Evolutionary conservation across 768 basidiomycete genomes (phyloP).

Genomic region (Phylloporus sp.): DNA sequence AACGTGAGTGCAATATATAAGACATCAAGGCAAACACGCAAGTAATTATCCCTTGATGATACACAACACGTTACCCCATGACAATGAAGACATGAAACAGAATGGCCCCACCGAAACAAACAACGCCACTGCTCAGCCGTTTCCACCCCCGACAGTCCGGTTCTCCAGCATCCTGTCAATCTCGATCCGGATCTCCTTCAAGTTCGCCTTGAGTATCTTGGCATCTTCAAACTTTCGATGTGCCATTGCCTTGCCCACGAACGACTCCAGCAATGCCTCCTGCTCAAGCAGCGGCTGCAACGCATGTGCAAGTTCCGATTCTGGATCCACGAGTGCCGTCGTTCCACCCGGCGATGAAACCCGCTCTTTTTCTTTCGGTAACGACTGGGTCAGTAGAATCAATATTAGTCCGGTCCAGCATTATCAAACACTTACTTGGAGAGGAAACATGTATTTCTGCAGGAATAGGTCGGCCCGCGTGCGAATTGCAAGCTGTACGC

Average conservation of each 20-base stretch:
- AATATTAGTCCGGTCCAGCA: neutral
- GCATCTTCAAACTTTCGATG: constrained; percentile 96
- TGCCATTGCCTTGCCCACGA: constrained; percentile 85
- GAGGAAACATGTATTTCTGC: constrained; percentile 81
- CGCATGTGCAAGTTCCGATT: constrained; percentile 64
- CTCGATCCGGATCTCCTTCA: constrained; percentile 80
- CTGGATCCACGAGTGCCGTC: constrained; percentile 48
- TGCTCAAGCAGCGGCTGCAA: constrained; percentile 92
- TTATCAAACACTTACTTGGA: constrained; percentile 18
- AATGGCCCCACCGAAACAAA: neutral
- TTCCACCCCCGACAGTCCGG: constrained; percentile 17
- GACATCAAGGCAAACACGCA: neutral
- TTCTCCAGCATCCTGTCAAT: constrained; percentile 63
- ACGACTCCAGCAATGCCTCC: constrained; percentile 85
- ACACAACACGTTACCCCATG: constrained; percentile 6
- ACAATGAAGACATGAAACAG: neutral
- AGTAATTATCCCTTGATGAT: constrained; percentile 3
- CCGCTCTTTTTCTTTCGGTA: constrained; percentile 46
- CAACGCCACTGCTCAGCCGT: too few species aligned
- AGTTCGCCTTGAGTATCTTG: constrained; percentile 72
- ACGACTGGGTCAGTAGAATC: constrained; percentile 29
- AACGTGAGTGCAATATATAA: neutral
- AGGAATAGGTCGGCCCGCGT: constrained; percentile 76
- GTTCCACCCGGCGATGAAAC: constrained; percentile 9
- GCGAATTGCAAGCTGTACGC: constrained; percentile 78